Percentiles rank a stretch among this genome's conserved stretches.
Evolutionary conservation across 192 early-diverging fungal genomes (phyloP).

Genomic region (Backusella macrospora): DNA sequence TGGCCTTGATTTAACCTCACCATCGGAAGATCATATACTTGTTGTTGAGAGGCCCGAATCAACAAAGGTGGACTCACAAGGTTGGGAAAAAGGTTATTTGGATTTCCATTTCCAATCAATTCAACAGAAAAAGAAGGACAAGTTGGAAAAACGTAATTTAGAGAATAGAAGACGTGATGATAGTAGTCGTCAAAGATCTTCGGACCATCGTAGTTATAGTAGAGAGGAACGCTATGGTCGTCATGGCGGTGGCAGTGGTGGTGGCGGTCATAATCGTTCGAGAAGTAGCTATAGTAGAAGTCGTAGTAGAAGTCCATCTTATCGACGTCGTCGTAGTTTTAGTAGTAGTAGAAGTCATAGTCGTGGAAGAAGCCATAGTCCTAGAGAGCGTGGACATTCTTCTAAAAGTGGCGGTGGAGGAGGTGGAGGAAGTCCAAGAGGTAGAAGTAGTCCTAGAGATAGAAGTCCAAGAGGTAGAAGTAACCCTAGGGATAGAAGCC

Average conservation of each 20-base stretch:
- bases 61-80: constrained; percentile 20
- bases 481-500: neutral
- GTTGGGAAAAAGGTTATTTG: constrained; percentile 33
- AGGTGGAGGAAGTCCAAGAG: neutral
- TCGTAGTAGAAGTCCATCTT: neutral
- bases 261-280: neutral
- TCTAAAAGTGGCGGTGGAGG: constrained; percentile 4
- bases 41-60: constrained; percentile 5
- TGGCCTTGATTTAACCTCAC: constrained; percentile 1
- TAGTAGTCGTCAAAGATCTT: neutral
- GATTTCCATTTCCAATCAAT: constrained; percentile 13
- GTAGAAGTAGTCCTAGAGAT: neutral
- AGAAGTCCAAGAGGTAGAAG: neutral
- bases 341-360: neutral
- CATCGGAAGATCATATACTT: neutral
- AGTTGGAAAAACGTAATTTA: neutral
- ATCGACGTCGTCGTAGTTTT: neutral
- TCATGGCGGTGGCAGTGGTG: neutral
- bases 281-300: constrained; percentile 8
- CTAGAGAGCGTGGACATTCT: neutral
- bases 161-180: neutral
- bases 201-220: neutral
- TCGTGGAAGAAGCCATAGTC: neutral
- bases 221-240: neutral
- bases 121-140: neutral